Conservation (phyloP, 176 grass and related monocot species). For the Saccharum spontaneum region DNA sequence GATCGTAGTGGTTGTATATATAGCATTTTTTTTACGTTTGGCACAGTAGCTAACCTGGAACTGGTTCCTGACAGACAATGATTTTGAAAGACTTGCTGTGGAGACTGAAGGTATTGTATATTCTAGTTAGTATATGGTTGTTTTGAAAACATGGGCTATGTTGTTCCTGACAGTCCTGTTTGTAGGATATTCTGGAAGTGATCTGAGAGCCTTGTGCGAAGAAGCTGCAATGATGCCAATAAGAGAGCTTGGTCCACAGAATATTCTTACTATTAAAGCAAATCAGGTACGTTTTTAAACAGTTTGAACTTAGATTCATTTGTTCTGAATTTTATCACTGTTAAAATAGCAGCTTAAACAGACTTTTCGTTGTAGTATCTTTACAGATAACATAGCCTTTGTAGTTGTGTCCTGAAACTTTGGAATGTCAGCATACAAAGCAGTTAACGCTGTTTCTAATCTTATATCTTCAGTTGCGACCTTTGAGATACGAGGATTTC, state of each 20-base stretch:
- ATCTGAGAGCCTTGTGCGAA: conserved; percentile 86
- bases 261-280: conserved; percentile 85
- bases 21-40: not conserved
- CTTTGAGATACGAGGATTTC: conserved; percentile 75
- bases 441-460: not conserved
- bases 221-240: conserved; percentile 99
- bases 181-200: conserved; percentile 96
- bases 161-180: conserved; percentile 24
- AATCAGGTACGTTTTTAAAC: conserved; percentile 64
- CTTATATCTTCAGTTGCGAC: conserved; percentile 42
- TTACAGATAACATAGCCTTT: not conserved
- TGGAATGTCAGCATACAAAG: not conserved
- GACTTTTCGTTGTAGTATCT: not conserved
- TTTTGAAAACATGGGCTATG: conserved; percentile 21
- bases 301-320: not conserved
- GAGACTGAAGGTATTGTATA: conserved; percentile 75
- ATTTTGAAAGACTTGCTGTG: conserved; percentile 75
- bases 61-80: conserved; percentile 53
- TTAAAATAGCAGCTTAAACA: not conserved
- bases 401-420: not conserved
- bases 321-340: not conserved
- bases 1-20: not conserved
- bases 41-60: not conserved
- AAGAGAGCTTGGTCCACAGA: conserved; percentile 82
- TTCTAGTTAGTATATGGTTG: not conserved